Conservation (phyloP, 345 rosid species). For the Sisymbrium irio region DNA sequence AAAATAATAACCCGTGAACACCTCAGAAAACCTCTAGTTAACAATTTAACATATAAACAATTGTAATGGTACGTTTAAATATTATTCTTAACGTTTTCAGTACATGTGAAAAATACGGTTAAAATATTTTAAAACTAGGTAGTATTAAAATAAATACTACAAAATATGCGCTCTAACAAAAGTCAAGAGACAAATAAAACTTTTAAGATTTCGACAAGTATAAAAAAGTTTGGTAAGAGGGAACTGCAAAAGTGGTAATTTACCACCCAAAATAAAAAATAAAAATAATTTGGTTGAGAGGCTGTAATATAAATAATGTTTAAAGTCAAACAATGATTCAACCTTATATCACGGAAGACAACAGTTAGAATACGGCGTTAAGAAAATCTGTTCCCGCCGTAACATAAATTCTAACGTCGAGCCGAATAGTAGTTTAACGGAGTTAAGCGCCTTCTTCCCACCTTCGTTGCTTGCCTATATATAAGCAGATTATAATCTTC, state of each 20-base stretch:
- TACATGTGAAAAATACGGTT: not conserved
- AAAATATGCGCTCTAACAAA: not conserved
- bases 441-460: conserved; percentile 23
- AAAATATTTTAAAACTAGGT: not conserved
- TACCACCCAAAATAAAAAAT: not conserved
- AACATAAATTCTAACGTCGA: conserved; percentile 4
- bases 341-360: conserved; percentile 8
- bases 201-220: not conserved
- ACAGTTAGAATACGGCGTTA: conserved; percentile 21
- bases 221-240: not conserved
- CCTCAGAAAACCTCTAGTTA: not conserved
- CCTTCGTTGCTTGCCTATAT: conserved; percentile 31
- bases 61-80: not conserved
- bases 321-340: conserved; percentile 15
- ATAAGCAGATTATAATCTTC: not conserved
- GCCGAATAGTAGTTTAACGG: conserved; percentile 19
- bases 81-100: not conserved
- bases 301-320: not conserved
- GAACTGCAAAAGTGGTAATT: not conserved
- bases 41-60: not conserved
- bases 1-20: no score
- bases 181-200: not conserved
- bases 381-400: not conserved
- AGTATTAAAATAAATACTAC: not conserved
- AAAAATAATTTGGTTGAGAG: not conserved